phyloP scores from a whole-genome alignment of 2,329 filamentous ascomycete species.

The Diaporthe caulivora region DNA sequence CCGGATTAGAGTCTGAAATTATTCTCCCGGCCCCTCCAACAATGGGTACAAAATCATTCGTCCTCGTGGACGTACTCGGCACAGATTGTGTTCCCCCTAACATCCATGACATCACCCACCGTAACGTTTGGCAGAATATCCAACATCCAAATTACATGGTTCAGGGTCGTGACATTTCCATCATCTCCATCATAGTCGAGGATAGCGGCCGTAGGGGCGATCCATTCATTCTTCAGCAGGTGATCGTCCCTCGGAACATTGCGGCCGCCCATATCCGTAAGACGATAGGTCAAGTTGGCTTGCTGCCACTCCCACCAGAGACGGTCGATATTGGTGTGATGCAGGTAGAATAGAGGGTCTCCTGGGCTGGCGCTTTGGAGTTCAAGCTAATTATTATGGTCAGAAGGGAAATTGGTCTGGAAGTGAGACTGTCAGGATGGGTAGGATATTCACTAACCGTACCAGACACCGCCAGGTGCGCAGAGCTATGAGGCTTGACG shows the following conservation, averaged over 20 bases:
- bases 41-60: neutral
- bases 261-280: constrained; percentile 43
- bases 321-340: constrained; percentile 47
- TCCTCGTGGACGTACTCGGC: constrained; percentile 33
- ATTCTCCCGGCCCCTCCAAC: neutral
- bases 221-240: constrained; percentile 5
- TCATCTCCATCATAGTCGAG: constrained; percentile 33
- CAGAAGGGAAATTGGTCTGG: neutral
- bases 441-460: constrained; percentile 14
- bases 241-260: constrained; percentile 37
- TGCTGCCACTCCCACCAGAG: constrained; percentile 49
- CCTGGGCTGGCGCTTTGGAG: constrained; percentile 45
- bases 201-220: neutral
- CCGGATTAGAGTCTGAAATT: neutral
- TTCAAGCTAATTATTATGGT: constrained; percentile 33
- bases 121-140: constrained; percentile 30
- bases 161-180: constrained; percentile 24
- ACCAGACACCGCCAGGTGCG: constrained; percentile 43
- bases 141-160: constrained; percentile 32
- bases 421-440: neutral
- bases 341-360: constrained; percentile 51
- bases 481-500: constrained; percentile 42
- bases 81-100: constrained; percentile 5
- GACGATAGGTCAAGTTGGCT: constrained; percentile 39
- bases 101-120: constrained; percentile 31